Base-by-base conservation (phyloP, 805 yeast species). In the Ogataea henricii region DNA sequence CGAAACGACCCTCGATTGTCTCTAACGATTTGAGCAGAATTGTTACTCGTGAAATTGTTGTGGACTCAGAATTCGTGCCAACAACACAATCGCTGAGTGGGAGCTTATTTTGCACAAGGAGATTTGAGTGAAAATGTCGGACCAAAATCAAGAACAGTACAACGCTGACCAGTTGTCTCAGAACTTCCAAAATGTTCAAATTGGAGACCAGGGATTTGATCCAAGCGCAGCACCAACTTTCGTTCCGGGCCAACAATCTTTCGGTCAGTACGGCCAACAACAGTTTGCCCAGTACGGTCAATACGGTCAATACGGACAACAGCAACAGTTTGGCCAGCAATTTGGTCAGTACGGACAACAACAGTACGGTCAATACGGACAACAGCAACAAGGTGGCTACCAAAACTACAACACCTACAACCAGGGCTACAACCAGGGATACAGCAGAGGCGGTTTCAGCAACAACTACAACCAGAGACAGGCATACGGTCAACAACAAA, bases 171-270 rank as follows among this genome's bases (percentile, higher is more conserved):
- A 74, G 47, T 65, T 77, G 67, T 62, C 72, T 40, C 68, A 70
- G 52, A 74, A 72, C 54, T 59, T 78, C 58, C 74, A 70, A 53
- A 70, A 76, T 53, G 56, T 74, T 49, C 68, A 71, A 48, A 49
- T 78, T 53, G 67, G 63, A 25, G 72, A 67, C 40, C 73, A 55
- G 21, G 47, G 44, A 12, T 80, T 60, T 66, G 78, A 82, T 56
- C 81, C 86, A 25, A 72, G 69, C 52, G 71, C 70, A 32, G 77
- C 77, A 9, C 72, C 73, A 52, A 42, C 78, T 12, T 79, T 79
- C 64, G 78, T 77, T 46, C 77, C 76, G 45, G 69, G 68, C 45
- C 78, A 70, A 23, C 38, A 32, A 13, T 14, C 36, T 14, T 39
- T 26, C 14, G 42, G 42, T 26, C 42, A 39, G 17, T 39, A 39